Conservation (phyloP, 2,329 filamentous ascomycete species). For the Neobulgaria alba region DNA sequence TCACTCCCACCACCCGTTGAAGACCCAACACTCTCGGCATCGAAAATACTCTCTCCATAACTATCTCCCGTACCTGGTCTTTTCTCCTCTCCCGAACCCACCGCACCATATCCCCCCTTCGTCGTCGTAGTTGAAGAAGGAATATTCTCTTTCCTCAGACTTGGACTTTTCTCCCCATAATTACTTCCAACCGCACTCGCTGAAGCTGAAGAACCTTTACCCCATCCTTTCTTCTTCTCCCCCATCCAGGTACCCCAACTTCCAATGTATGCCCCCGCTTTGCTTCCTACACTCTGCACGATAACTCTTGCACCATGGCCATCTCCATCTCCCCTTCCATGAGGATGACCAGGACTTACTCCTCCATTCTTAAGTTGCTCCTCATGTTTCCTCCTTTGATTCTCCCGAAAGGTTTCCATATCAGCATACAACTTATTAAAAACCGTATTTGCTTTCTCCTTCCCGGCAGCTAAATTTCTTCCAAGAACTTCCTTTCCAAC, state of each 20-base stretch:
- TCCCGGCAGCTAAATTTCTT: conserved; percentile 80
- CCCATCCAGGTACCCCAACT: conserved; percentile 64
- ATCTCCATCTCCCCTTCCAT: conserved; percentile 26
- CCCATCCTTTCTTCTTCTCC: conserved; percentile 58
- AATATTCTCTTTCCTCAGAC: conserved; percentile 16
- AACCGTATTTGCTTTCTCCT: conserved; percentile 77
- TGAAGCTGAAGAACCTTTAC: no score
- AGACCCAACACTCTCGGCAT: conserved; percentile 18
- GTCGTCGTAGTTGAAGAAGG: conserved; percentile 7
- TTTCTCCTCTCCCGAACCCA: conserved; percentile 15
- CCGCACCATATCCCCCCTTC: conserved; percentile 8
- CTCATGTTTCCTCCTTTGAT: conserved; percentile 57
- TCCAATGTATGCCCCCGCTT: conserved; percentile 56
- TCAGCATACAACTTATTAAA: conserved; percentile 87
- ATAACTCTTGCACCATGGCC: conserved; percentile 38
- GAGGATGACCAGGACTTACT: conserved; percentile 15
- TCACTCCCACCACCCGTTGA: background rate
- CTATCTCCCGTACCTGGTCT: conserved; percentile 23
- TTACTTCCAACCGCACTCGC: conserved; percentile 1
- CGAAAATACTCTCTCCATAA: conserved; percentile 27
- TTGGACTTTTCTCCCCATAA: background rate
- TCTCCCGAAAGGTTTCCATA: conserved; percentile 72
- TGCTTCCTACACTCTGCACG: conserved; percentile 41
- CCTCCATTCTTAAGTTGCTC: conserved; percentile 34
- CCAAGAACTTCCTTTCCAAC: conserved; percentile 77